phyloP scores from a whole-genome alignment of 306 rosid genomes.

The Casuarina cunninghamiana region DNA sequence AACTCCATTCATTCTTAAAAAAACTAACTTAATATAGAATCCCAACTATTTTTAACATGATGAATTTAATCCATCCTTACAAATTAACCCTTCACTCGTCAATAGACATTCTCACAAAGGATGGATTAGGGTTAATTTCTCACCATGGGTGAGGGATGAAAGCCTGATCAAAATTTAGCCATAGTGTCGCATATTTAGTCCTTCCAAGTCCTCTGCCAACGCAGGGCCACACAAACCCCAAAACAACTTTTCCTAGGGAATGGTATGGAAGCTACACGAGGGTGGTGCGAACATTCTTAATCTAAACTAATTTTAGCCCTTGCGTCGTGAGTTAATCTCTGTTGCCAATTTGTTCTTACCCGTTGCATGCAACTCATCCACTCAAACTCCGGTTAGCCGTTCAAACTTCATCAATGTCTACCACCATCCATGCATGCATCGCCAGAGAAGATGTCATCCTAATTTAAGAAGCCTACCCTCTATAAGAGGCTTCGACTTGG shows the following conservation, averaged over 20 bases:
- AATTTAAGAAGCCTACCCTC: not conserved
- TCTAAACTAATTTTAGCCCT: not conserved
- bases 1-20: too few species aligned
- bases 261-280: too few species aligned
- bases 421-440: not conserved
- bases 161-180: too few species aligned
- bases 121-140: too few species aligned
- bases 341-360: not conserved
- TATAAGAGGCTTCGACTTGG: not conserved
- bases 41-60: too few species aligned
- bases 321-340: not conserved
- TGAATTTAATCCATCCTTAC: too few species aligned
- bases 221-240: not conserved
- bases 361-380: not conserved
- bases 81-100: too few species aligned
- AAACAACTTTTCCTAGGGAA: not conserved
- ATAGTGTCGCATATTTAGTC: not conserved
- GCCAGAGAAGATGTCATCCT: not conserved
- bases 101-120: too few species aligned
- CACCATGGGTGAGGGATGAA: too few species aligned
- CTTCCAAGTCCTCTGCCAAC: not conserved
- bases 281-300: not conserved
- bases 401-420: slow-evolving; percentile 10
- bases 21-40: too few species aligned
- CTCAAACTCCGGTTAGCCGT: slow-evolving; percentile 21